These are phyloP conservation scores for Noccaea bulbosa DNA, from an alignment of 345 rosid genomes.

Conservation along the genomic window DNA sequence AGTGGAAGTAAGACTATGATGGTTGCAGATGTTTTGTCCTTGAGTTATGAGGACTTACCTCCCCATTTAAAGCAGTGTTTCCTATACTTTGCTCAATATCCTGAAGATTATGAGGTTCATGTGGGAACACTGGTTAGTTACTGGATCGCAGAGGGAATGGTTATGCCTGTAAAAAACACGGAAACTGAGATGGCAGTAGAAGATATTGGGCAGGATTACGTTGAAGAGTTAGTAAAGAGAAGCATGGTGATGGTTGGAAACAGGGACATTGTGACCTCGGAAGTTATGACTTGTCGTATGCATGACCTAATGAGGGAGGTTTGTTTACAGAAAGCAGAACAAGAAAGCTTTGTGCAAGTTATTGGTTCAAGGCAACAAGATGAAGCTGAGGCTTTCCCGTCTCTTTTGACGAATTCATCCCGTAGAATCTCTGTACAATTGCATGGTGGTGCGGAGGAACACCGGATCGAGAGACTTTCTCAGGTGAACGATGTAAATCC, in stretches of 20 bases:
- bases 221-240: conserved; percentile 47
- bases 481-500: conserved; percentile 35
- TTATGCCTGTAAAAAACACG: conserved; percentile 20
- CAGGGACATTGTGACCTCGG: conserved; percentile 35
- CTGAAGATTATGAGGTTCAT: conserved; percentile 48
- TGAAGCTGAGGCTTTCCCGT: conserved; percentile 14
- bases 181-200: conserved; percentile 33
- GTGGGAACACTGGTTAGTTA: conserved; percentile 45
- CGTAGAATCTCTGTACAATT: conserved; percentile 44
- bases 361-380: conserved; percentile 18
- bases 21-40: conserved; percentile 34
- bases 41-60: conserved; percentile 42
- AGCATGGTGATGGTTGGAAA: conserved; percentile 49
- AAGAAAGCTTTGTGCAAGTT: conserved; percentile 38
- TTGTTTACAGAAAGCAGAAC: conserved; percentile 36
- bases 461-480: conserved; percentile 26
- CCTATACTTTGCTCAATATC: conserved; percentile 39
- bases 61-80: conserved; percentile 40
- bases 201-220: conserved; percentile 43
- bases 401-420: conserved; percentile 24
- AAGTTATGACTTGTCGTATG: conserved; percentile 37
- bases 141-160: conserved; percentile 57
- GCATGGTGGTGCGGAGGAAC: conserved; percentile 39
- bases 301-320: conserved; percentile 48
- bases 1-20: conserved; percentile 22